Conservation (phyloP, 169 alveolate species). For the Eimeria necatrix region DNA sequence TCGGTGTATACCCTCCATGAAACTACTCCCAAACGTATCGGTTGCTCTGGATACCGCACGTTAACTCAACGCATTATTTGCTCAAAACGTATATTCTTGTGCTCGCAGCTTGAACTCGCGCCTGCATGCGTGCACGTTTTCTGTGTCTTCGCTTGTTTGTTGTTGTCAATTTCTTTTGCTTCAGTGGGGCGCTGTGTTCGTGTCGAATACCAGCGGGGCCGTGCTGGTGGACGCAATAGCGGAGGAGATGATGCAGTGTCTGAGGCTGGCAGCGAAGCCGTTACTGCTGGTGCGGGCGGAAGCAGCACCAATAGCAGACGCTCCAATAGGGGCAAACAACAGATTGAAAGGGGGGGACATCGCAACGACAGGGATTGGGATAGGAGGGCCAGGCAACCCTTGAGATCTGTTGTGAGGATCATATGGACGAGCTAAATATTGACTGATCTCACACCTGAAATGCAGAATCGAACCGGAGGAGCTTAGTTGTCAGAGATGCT, state of each 20-base stretch:
- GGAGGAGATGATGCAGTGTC: conserved; percentile 68
- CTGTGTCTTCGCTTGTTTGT: background rate
- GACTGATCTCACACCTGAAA: too few relatives aligned
- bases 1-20: too few relatives aligned
- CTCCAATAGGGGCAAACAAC: conserved; percentile 61
- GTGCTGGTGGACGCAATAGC: conserved; percentile 53
- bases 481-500: too few relatives aligned
- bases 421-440: too few relatives aligned
- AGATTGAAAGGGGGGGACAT: conserved; percentile 41
- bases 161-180: background rate
- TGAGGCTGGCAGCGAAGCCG: conserved; percentile 63
- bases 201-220: conserved; percentile 79
- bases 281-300: conserved; percentile 40
- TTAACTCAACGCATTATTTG: too few relatives aligned
- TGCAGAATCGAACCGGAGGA: too few relatives aligned
- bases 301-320: conserved; percentile 61
- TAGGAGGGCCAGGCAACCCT: conserved; percentile 42
- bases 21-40: background rate
- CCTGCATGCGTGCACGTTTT: too few relatives aligned
- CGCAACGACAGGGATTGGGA: conserved; percentile 68
- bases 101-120: too few relatives aligned
- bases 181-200: conserved; percentile 81
- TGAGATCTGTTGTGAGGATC: conserved; percentile 30
- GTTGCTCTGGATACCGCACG: background rate
- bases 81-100: too few relatives aligned